Percentiles rank a stretch among this genome's conserved stretches.
Evolutionary conservation across 192 early-diverging fungal species (phyloP).

Genomic region (Podila epicladia): DNA sequence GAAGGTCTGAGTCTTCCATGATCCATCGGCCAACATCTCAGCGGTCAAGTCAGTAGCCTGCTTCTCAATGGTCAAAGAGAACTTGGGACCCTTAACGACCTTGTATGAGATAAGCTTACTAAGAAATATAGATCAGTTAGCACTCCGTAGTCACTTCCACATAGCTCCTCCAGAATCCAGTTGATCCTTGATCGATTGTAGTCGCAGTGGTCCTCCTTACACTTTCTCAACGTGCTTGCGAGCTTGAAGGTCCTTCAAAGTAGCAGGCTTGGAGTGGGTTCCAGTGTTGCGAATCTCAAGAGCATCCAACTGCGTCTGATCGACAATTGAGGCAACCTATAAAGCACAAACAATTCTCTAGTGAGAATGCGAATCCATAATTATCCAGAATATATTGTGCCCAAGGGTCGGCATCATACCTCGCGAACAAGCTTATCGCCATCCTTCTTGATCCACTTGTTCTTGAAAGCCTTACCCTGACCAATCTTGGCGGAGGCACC

Average conservation of each 20-base stretch:
- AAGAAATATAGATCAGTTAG: constrained; percentile 15
- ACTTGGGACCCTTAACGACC: constrained; percentile 88
- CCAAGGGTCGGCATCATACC: constrained; percentile 8
- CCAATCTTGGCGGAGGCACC: constrained; percentile 89
- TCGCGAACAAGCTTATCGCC: constrained; percentile 76
- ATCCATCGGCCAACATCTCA: constrained; percentile 88
- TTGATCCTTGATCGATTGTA: background rate
- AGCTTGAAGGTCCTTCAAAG: constrained; percentile 81
- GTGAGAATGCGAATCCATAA: background rate
- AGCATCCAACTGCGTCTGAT: constrained; percentile 84
- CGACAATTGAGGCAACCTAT: constrained; percentile 80
- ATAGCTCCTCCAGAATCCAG: background rate
- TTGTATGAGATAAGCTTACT: constrained; percentile 84
- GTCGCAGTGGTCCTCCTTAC: constrained; percentile 50
- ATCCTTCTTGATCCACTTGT: constrained; percentile 97
- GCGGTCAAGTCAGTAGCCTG: constrained; percentile 94
- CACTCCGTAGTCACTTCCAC: background rate
- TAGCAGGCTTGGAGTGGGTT: constrained; percentile 68
- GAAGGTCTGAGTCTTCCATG: constrained; percentile 95
- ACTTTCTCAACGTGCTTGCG: constrained; percentile 76
- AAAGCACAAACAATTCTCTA: background rate
- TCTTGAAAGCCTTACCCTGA: constrained; percentile 94
- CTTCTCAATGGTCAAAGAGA: constrained; percentile 86
- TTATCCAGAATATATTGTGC: no score
- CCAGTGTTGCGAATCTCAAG: constrained; percentile 71